A percentile compares a stretch with the other conserved stretches of the same genome.
phyloP scores from a whole-genome alignment of 2,329 filamentous ascomycete species.

The Neopestalotiopsis rosae region DNA sequence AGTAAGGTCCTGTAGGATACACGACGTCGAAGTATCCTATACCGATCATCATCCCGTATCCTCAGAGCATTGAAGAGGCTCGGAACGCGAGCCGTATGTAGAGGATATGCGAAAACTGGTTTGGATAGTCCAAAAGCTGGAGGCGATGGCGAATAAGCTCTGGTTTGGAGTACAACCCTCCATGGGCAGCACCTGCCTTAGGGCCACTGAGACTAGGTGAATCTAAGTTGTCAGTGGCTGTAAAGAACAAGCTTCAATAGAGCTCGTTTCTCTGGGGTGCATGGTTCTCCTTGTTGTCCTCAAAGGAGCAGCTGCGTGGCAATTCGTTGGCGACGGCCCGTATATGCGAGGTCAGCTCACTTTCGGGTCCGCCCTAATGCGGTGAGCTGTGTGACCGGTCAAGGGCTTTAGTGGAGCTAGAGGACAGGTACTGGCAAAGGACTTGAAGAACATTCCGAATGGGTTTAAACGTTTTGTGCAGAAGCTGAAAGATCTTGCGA shows the following conservation, averaged over 20 bases:
- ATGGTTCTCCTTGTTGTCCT: slow-evolving; percentile 5
- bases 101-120: background rate
- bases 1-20: slow-evolving; percentile 5
- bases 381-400: slow-evolving; percentile 12
- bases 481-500: slow-evolving; percentile 8
- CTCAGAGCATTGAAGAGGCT: background rate
- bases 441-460: background rate
- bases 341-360: slow-evolving; percentile 18
- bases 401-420: background rate
- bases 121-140: background rate
- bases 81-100: background rate
- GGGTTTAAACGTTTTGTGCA: background rate
- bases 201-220: background rate
- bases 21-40: background rate
- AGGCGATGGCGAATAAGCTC: background rate
- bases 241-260: background rate
- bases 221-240: background rate
- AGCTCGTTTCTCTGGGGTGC: slow-evolving; percentile 12
- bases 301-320: slow-evolving; percentile 1
- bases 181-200: background rate
- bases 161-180: background rate
- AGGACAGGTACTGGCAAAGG: background rate
- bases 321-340: slow-evolving; percentile 16
- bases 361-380: slow-evolving; percentile 9
- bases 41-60: background rate